Base-by-base conservation (phyloP, 2,329 filamentous ascomycete genomes). In the Penicillium decumbens region DNA sequence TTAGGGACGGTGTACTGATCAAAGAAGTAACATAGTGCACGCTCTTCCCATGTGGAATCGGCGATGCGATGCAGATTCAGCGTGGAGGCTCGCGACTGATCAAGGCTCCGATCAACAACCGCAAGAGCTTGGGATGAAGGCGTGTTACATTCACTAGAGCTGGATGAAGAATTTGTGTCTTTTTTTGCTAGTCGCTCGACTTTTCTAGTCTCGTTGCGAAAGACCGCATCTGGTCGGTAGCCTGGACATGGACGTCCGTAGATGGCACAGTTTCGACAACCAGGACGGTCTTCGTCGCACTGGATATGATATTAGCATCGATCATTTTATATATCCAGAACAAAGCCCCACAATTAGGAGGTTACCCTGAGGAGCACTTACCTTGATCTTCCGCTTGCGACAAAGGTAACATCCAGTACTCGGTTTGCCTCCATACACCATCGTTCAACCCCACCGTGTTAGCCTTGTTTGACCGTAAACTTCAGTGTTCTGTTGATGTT, bases 401-500 rank as follows among this genome's bases (percentile, higher is more conserved):
- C 68, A 71, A 47, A 70, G 53, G 59, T 68, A 59, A 62, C 68
- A 71, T 57, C 68, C 68, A 32, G 65, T 69, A 55, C 68, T 71
- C 38, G 67, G 67, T 47, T 65, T 70, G 10, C 68, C 68, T 39
- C 64, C 65, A 62, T 72, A 73, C 41, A 73, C 71, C 71, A 73
- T 73, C 32, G 35, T 62, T 57, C 45, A 55, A 13, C 39, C 45
- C 33, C 33, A 20, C 18, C 28, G 35, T 7, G 23, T 20, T 20
- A 41, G 23, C 30, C 39, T 28, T n/a, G 6, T n/a, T 6, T 25
- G 12, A n/a, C 24, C 7, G 20, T 15, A 35, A 10, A 35, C 32
- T 35, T 15, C 15, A 35, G 15, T 1, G 6, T 5, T 35, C 32
- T 15, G 15, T 20, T 20, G 32, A 35, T 3, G 15, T 35, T 35